These are phyloP conservation scores for Saururus chinensis DNA, from an alignment of 164 flowering plant species.

Conservation along the genomic window DNA sequence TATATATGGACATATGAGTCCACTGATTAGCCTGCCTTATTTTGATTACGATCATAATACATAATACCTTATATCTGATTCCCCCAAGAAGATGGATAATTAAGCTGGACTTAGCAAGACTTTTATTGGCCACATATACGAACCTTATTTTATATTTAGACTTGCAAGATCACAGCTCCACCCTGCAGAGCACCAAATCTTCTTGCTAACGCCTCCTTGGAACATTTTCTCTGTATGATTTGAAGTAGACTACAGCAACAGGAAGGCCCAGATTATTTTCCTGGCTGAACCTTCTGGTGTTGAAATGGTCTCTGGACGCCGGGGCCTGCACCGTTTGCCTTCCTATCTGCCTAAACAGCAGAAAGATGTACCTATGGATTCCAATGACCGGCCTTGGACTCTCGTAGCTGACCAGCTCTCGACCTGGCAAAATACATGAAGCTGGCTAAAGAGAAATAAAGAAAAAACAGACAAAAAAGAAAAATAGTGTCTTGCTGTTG, in stretches of 20 bases:
- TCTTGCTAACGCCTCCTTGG: slow-evolving; percentile 52
- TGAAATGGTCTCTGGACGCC: slow-evolving; percentile 54
- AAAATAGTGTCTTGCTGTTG: too few relatives aligned
- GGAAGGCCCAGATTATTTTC: slow-evolving; percentile 64
- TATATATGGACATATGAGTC: too few relatives aligned
- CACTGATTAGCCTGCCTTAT: too few relatives aligned
- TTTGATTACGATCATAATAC: too few relatives aligned
- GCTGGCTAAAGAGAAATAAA: too few relatives aligned
- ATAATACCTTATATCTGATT: too few relatives aligned
- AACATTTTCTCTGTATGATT: slow-evolving; percentile 75
- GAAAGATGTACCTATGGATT: slow-evolving; percentile 70
- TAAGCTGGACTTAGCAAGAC: too few relatives aligned
- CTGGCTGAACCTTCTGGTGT: slow-evolving; percentile 47
- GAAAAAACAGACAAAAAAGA: not conserved
- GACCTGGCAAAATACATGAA: slow-evolving; percentile 28
- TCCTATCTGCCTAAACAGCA: slow-evolving; percentile 54
- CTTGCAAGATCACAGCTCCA: too few relatives aligned
- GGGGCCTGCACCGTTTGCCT: slow-evolving; percentile 37
- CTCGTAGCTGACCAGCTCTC: slow-evolving; percentile 55
- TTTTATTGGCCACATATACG: too few relatives aligned
- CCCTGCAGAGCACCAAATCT: not conserved
- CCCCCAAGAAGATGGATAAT: too few relatives aligned
- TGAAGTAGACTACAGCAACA: slow-evolving; percentile 80
- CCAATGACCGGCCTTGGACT: slow-evolving; percentile 60
- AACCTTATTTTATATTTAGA: too few relatives aligned